A percentile compares a stretch with the other conserved stretches of the same genome.
These are phyloP conservation scores for Blastobotrys peoriensis DNA, from an alignment of 805 yeast species.

Conservation along the genomic window DNA sequence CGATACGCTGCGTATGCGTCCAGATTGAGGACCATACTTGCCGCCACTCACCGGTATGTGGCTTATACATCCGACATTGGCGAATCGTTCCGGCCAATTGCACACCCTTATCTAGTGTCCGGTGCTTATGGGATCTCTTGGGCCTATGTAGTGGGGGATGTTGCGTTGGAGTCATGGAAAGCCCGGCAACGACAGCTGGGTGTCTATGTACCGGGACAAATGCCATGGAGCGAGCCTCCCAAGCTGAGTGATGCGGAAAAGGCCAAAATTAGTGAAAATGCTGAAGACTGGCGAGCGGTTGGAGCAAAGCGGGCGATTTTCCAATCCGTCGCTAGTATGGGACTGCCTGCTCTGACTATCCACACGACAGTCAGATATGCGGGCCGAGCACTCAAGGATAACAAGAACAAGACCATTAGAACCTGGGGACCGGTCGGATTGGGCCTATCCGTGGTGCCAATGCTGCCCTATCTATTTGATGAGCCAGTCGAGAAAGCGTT, in stretches of 20 bases:
- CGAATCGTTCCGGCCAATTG: slow-evolving; percentile 79
- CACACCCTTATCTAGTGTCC: slow-evolving; percentile 59
- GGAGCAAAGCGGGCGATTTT: slow-evolving; percentile 69
- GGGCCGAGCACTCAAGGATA: slow-evolving; percentile 53
- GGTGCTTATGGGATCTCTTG: slow-evolving; percentile 70
- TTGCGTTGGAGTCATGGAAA: slow-evolving; percentile 64
- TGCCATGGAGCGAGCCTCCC: slow-evolving; percentile 59
- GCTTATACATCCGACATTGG: slow-evolving; percentile 87
- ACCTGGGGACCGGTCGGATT: slow-evolving; percentile 73
- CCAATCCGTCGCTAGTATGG: slow-evolving; percentile 81
- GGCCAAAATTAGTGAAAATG: slow-evolving; percentile 35
- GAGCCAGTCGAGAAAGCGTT: slow-evolving; percentile 73
- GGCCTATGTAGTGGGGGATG: slow-evolving; percentile 72
- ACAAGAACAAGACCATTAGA: slow-evolving; percentile 42
- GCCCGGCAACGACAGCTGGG: slow-evolving; percentile 54
- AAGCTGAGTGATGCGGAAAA: slow-evolving; percentile 30
- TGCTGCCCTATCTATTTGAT: slow-evolving; percentile 71
- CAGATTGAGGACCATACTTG: slow-evolving; percentile 44
- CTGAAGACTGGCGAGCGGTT: slow-evolving; percentile 61
- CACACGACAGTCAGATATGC: slow-evolving; percentile 68
- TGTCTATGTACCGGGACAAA: slow-evolving; percentile 49
- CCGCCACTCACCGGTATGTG: slow-evolving; percentile 73
- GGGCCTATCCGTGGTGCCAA: slow-evolving; percentile 72
- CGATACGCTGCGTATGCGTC: slow-evolving; percentile 83
- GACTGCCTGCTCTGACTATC: slow-evolving; percentile 79